Base-by-base conservation (phyloP, 805 yeast species). In the Starmerella ratchasimensis region DNA sequence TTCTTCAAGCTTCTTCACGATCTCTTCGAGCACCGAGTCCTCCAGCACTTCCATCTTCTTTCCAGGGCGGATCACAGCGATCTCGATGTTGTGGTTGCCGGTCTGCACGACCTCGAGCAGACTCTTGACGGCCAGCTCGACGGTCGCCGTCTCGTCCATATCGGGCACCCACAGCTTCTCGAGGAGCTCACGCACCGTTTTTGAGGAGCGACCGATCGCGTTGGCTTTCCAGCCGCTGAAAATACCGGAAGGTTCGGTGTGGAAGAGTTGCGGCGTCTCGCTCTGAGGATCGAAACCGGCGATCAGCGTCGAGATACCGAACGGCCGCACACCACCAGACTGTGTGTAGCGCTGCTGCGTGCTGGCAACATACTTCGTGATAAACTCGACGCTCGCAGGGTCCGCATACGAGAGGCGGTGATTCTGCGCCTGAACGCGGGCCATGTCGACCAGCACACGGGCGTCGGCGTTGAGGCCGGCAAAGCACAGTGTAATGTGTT, bases 381-480 rank as follows among this genome's bases (percentile, higher is more conserved):
- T 67, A 58, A 86, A 90, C 56, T 90, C 97, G 41, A 90, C 71
- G 14, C 83, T 67, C 8, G 84, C 95, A 1, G 96, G 79, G 56
- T 90, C 97, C 58, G 88, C 98, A 54, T 88, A 69, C n/a, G 88
- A 83, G 52, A 90, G 70, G 58, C 80, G 72, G 61, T 86, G 94
- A 13, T 93, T 80, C 61, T 90, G 98, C 3, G 97, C 96, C 59
- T 90, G 96, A 19, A 88, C 78, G 54, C 97, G 73, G 10, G 98
- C 97, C 62, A 79, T 81, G 60, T 90, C 96, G 39, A 90, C 82
- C 49, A 90, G 70, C 39, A 90, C 76, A 58, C 98, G 72, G 14
- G 97, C 94, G 60, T 90, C 98, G n/a, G 98, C 98, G 60, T 86
- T 88, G 58, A 90, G 69, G 3, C 98, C 98, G 31, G 98, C 95